Conservation (phyloP, 768 basidiomycete species). For the Auriscalpium microsporum region DNA sequence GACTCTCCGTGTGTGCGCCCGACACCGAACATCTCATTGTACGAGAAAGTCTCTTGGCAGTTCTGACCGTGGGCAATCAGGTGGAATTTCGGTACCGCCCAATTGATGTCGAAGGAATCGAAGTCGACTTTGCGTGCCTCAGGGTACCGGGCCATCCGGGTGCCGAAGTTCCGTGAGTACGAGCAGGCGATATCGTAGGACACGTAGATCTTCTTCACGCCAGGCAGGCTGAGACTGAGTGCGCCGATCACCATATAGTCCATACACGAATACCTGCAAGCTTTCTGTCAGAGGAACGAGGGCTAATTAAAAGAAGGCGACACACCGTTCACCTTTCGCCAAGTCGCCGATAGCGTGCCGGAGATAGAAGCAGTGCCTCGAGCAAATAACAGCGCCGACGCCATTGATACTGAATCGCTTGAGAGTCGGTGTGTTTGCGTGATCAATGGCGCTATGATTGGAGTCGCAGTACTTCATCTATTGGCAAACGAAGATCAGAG, state of each 20-base stretch:
- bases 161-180: background rate
- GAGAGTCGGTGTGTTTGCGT: background rate
- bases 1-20: slow-evolving; percentile 16
- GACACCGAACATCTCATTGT: slow-evolving; percentile 4
- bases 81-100: slow-evolving; percentile 8
- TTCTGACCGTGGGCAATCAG: slow-evolving; percentile 9
- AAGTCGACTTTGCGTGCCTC: background rate
- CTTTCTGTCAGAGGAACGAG: too few relatives aligned
- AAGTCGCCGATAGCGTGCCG: background rate
- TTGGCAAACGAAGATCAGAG: background rate
- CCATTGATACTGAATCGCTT: background rate
- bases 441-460: background rate
- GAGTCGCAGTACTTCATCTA: background rate
- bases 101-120: too few relatives aligned
- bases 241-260: too few relatives aligned
- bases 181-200: background rate
- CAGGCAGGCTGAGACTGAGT: too few relatives aligned
- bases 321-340: background rate
- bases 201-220: background rate
- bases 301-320: too few relatives aligned
- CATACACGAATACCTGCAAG: too few relatives aligned
- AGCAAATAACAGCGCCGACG: background rate
- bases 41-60: slow-evolving; percentile 11
- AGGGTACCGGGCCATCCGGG: background rate
- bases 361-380: background rate